Conservation (phyloP, 176 grass and related monocot species). For the Oryza meridionalis region DNA sequence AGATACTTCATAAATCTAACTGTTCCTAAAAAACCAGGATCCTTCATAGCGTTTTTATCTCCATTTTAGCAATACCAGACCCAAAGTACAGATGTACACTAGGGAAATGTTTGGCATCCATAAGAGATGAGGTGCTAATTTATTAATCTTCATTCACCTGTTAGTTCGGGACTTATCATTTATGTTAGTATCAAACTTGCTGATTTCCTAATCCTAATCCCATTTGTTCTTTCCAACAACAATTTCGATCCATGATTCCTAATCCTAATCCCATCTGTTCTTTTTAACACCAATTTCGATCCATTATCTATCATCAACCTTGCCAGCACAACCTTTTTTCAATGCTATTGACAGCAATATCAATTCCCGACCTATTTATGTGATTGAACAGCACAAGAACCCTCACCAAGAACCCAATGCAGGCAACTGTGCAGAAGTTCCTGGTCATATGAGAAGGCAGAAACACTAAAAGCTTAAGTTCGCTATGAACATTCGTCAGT, state of each 20-base stretch:
- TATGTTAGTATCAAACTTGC: not conserved
- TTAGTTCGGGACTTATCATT: not conserved
- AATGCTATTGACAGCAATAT: no score
- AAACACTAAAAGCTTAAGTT: not conserved
- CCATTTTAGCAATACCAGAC: not conserved
- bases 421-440: not conserved
- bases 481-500: slow-evolving; percentile 43
- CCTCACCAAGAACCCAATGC: not conserved
- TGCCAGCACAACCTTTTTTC: not conserved
- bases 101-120: not conserved
- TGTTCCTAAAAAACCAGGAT: not conserved
- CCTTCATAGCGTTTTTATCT: not conserved
- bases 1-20: not conserved
- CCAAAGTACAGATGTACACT: not conserved
- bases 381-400: not conserved
- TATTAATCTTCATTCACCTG: not conserved
- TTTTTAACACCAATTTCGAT: not conserved
- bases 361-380: not conserved
- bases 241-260: no score
- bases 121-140: not conserved
- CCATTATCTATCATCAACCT: not conserved
- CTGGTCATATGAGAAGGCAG: not conserved
- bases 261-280: no score
- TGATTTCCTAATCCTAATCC: not conserved
- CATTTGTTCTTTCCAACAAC: no score